Percentiles rank a stretch among this genome's conserved stretches.
These are phyloP conservation scores for Ilex paraguariensis DNA, from an alignment of 305 asterid genomes.

Conservation along the genomic window DNA sequence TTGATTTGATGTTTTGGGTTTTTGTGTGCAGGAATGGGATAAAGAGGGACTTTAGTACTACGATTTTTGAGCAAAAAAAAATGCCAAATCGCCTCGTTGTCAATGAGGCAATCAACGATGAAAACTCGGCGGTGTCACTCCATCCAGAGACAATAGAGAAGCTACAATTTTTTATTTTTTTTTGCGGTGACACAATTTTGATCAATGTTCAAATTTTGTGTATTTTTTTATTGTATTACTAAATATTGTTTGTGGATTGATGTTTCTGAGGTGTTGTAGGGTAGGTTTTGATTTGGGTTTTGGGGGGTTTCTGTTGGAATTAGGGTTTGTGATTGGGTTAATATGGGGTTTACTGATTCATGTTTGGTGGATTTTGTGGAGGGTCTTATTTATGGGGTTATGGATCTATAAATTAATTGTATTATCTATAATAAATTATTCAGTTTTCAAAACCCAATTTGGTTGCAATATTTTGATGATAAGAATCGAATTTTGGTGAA, in stretches of 20 bases:
- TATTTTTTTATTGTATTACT: neutral
- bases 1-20: constrained; percentile 6
- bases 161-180: constrained; percentile 84
- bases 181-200: constrained; percentile 83
- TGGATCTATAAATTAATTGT: neutral
- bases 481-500: too few species aligned
- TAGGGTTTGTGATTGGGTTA: neutral
- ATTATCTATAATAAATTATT: too few species aligned
- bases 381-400: neutral
- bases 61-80: constrained; percentile 85
- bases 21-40: constrained; percentile 56
- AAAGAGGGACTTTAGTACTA: constrained; percentile 83
- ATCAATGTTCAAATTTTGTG: constrained; percentile 49
- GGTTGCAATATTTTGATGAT: neutral
- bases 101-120: constrained; percentile 84
- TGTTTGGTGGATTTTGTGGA: neutral
- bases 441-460: too few species aligned
- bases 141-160: constrained; percentile 87
- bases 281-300: neutral
- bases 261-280: neutral
- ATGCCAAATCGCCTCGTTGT: constrained; percentile 77
- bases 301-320: neutral
- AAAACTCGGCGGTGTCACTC: constrained; percentile 74
- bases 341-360: neutral
- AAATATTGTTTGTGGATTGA: too few species aligned